phyloP scores from a whole-genome alignment of 129 eudicot species.

The Centrapalus pauciflorus region DNA sequence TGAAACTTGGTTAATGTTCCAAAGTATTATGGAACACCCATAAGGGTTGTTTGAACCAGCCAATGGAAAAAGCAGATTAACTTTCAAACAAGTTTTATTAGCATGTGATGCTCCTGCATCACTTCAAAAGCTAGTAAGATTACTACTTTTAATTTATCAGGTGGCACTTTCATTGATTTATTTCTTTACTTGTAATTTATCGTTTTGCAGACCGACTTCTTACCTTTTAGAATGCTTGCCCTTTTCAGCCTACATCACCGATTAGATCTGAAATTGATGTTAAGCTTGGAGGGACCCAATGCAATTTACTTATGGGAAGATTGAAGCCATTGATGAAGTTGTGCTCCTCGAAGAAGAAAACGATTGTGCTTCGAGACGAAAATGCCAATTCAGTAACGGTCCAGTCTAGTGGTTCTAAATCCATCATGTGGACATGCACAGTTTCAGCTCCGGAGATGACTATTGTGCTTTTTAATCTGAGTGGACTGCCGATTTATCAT shows the following conservation, averaged over 20 bases:
- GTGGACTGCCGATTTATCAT: slow-evolving; percentile 69
- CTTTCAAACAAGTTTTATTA: too few relatives aligned
- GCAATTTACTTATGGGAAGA: slow-evolving; percentile 71
- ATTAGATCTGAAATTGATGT: slow-evolving; percentile 90
- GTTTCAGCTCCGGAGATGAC: slow-evolving; percentile 99
- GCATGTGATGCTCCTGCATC: too few relatives aligned
- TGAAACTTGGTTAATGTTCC: too few relatives aligned
- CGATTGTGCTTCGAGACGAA: slow-evolving; percentile 51
- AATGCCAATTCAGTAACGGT: slow-evolving; percentile 30
- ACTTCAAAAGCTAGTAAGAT: background rate
- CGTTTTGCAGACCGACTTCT: slow-evolving; percentile 6
- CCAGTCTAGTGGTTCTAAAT: slow-evolving; percentile 56
- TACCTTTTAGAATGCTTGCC: slow-evolving; percentile 34
- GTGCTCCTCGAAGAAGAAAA: slow-evolving; percentile 51
- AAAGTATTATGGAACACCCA: too few relatives aligned
- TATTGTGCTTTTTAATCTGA: slow-evolving; percentile 56
- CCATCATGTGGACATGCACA: slow-evolving; percentile 95
- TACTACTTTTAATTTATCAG: background rate
- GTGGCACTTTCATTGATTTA: slow-evolving; percentile 13
- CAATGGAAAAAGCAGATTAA: too few relatives aligned
- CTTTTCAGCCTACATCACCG: slow-evolving; percentile 74
- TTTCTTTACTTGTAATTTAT: background rate
- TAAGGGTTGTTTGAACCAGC: too few relatives aligned
- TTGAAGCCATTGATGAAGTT: slow-evolving; percentile 72
- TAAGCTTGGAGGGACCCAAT: slow-evolving; percentile 94